Evolutionary conservation across 768 basidiomycete species (phyloP), one percentile per base, ranked within the genome.

Genomic region (Boletus fagicola): DNA sequence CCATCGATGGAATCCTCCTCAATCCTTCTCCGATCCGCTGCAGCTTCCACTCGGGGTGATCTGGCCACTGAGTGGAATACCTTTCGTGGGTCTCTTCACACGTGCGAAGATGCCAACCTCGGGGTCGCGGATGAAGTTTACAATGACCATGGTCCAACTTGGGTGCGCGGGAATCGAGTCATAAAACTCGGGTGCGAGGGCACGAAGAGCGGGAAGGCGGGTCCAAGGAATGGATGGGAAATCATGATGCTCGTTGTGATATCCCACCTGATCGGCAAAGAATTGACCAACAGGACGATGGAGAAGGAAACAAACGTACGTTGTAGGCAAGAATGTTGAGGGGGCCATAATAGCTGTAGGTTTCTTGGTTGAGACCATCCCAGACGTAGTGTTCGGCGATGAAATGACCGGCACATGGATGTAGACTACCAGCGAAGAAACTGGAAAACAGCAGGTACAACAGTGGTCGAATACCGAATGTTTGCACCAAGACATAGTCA

Each of bases 231-330:
- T 75, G 13, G 94, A 94, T 9, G 97, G 95, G 74, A 99, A 98
- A 75, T 99, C 97, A 74, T 99, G 97, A 74, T 99, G 97, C 67
- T 98, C 97, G 73, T 99, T 98, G 72, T 99, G 97, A 70, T 98
- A 98, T 39, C 97, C 97, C 63, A 98, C 92, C 92, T 94, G 62
- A 20, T 54, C 15, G 44, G 9, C 10, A 24, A 26, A 15, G 22
- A 40, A 26, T 65, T 18, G 54, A 49, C 8, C 31, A 40, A 51
- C 30, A 6, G 39, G 30, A 54, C 40, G 16, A 33, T 43, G 45
- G 0, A 2, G 18, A 42, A 54, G 13, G 12, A 49, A 43, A 35
- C 16, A n/a, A 18, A 77, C 88, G 58, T 59, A 92, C 96, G 62
- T 99, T 99, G 73, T 98, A 99, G 15, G 94, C 92, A 22, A 98